Percentiles rank a stretch among this genome's conserved stretches.
Evolutionary conservation across 257 asterid species (phyloP).

Genomic region (Nemophila menziesii): DNA sequence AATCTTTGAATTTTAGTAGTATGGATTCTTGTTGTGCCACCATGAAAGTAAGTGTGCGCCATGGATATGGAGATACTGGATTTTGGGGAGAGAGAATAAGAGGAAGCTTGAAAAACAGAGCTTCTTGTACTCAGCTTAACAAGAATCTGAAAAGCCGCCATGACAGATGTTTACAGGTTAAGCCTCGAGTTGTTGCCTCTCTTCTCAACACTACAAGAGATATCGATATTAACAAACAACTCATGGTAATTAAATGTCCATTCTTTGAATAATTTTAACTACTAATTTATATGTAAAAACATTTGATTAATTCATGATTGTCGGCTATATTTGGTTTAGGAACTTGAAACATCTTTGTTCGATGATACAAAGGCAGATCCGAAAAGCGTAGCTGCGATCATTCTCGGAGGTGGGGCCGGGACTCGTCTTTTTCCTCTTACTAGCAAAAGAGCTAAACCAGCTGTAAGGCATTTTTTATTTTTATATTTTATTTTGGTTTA

Average conservation of each 20-base stretch:
- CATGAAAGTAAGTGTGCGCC: conserved; percentile 28
- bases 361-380: conserved; percentile 54
- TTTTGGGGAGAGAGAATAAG: conserved; percentile 41
- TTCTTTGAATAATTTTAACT: no score
- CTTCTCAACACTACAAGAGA: conserved; percentile 61
- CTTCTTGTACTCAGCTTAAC: conserved; percentile 15
- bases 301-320: not conserved
- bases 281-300: no score
- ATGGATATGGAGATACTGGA: conserved; percentile 11
- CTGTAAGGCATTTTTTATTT: conserved; percentile 36
- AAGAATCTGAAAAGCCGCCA: conserved; percentile 22
- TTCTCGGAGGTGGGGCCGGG: conserved; percentile 95
- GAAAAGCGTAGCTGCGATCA: conserved; percentile 60
- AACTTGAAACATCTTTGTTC: conserved; percentile 25
- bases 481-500: not conserved
- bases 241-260: conserved; percentile 25
- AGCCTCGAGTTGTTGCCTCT: conserved; percentile 51
- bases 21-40: conserved; percentile 56
- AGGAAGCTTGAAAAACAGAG: conserved; percentile 24
- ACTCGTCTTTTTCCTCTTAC: conserved; percentile 95
- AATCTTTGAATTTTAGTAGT: not conserved
- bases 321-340: conserved; percentile 24
- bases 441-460: conserved; percentile 84
- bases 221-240: conserved; percentile 52
- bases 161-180: conserved; percentile 20